Conservation (phyloP, 2,329 filamentous ascomycete species). For the Phaeophleospora eucalypticola region DNA sequence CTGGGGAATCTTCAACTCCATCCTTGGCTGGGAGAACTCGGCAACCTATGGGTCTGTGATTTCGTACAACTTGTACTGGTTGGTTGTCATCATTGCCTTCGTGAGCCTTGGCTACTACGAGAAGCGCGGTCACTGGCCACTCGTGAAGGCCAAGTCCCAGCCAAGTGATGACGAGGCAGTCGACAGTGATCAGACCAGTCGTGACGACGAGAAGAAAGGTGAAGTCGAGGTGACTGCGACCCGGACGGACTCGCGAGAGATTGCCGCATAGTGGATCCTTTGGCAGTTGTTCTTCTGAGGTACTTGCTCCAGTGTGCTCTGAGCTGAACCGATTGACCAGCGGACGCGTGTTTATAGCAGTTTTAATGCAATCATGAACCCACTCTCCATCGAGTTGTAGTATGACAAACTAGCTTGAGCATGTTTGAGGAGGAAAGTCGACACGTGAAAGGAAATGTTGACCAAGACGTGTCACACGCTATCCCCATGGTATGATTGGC, state of each 20-base stretch:
- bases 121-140: conserved; percentile 47
- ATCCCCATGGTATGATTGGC: neutral
- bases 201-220: conserved; percentile 20
- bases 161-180: conserved; percentile 11
- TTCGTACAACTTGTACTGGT: conserved; percentile 85
- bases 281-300: no score
- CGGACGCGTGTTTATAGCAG: no score
- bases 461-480: neutral
- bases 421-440: neutral
- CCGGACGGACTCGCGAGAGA: neutral
- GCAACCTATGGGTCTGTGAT: conserved; percentile 84
- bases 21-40: conserved; percentile 84
- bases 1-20: conserved; percentile 83
- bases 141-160: conserved; percentile 35
- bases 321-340: no score
- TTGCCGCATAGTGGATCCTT: neutral
- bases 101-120: conserved; percentile 64
- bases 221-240: conserved; percentile 8
- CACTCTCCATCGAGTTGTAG: no score
- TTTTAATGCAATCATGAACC: no score
- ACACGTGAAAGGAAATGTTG: neutral
- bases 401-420: neutral
- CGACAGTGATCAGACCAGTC: conserved; percentile 23
- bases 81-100: conserved; percentile 64
- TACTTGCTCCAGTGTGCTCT: no score